A percentile compares a stretch with the other conserved stretches of the same genome.
Conservation (phyloP, 345 rosid species). For the Arabis hirsuta region DNA sequence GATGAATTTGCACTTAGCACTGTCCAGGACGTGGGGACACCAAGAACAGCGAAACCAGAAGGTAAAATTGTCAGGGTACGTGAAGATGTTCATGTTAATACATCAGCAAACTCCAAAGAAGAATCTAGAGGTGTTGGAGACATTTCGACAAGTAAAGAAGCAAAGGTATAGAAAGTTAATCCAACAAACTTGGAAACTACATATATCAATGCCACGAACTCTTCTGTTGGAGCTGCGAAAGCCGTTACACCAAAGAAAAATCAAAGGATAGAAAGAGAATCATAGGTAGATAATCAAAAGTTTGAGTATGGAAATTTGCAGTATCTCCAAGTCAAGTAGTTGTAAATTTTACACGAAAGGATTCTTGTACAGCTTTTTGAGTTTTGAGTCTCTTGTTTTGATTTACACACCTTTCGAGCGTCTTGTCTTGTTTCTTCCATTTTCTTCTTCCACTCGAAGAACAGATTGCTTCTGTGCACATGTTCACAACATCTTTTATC, state of each 20-base stretch:
- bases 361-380: constrained; percentile 37
- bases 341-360: constrained; percentile 26
- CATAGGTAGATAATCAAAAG: constrained; percentile 3
- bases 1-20: constrained; percentile 48
- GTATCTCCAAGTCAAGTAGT: constrained; percentile 11
- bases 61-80: constrained; percentile 36
- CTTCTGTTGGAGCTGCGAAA: constrained; percentile 21
- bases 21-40: constrained; percentile 29
- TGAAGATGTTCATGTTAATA: constrained; percentile 39
- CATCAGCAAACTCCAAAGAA: constrained; percentile 27
- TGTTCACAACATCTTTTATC: not conserved
- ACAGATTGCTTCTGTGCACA: not conserved
- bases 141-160: constrained; percentile 30
- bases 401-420: not conserved
- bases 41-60: constrained; percentile 35
- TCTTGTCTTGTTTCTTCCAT: not conserved
- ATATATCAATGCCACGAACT: constrained; percentile 24
- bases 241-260: constrained; percentile 5
- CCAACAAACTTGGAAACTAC: constrained; percentile 31
- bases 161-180: constrained; percentile 33
- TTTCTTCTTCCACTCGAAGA: constrained; percentile 6
- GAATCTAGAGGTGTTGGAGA: constrained; percentile 7
- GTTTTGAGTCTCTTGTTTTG: constrained; percentile 16
- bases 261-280: constrained; percentile 7
- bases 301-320: constrained; percentile 16